These are phyloP conservation scores for Rubia tinctorum DNA, from an alignment of 305 asterid species.

Conservation along the genomic window DNA sequence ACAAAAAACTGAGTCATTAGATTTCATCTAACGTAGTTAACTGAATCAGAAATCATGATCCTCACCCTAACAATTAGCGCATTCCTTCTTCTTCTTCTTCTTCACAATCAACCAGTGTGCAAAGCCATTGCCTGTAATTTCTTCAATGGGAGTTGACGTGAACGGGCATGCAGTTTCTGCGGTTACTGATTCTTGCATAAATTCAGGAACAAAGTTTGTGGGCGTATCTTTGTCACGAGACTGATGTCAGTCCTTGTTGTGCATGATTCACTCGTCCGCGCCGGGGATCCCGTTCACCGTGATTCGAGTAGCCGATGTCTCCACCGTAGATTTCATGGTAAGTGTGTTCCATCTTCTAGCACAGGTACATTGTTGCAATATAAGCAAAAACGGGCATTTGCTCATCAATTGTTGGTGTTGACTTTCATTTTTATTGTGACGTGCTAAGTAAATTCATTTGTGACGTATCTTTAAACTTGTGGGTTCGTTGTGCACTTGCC, in stretches of 20 bases:
- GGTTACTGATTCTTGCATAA: constrained; percentile 15
- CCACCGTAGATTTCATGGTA: constrained; percentile 21
- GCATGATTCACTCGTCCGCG: constrained; percentile 21
- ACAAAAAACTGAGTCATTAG: neutral
- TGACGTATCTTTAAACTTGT: no score
- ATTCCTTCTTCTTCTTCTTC: neutral
- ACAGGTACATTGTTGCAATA: no score
- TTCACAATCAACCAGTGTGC: neutral
- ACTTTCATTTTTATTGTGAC: no score
- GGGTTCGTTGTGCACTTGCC: no score
- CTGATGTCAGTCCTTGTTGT: constrained; percentile 16
- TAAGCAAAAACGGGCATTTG: no score
- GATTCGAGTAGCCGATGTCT: constrained; percentile 13
- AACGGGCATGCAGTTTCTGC: constrained; percentile 11
- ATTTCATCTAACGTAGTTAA: neutral
- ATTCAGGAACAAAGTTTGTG: constrained; percentile 19
- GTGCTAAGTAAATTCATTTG: no score
- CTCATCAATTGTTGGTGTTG: no score
- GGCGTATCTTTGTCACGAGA: constrained; percentile 27
- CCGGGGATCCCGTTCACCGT: constrained; percentile 15
- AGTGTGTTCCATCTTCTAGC: neutral
- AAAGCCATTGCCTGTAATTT: constrained; percentile 12
- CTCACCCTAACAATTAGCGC: neutral
- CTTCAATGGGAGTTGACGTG: constrained; percentile 6
- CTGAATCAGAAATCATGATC: neutral